Evolutionary conservation across 2,329 filamentous ascomycete species (phyloP).

Genomic region (Diaporthe sp.): DNA sequence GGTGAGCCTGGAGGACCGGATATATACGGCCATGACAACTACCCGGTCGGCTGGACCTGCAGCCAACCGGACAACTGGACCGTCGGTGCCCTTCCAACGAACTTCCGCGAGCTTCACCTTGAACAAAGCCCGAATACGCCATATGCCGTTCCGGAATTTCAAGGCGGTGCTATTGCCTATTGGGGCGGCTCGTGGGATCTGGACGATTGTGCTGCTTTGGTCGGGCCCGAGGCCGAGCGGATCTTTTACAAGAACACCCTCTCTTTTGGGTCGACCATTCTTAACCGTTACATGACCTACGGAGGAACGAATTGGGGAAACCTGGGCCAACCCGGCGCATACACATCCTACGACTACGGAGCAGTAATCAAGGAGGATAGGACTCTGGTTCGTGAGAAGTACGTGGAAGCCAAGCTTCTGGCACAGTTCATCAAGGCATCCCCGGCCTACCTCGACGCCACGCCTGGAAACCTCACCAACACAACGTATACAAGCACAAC

Average conservation of each 20-base stretch:
- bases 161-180: slow-evolving; percentile 79
- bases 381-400: slow-evolving; percentile 78
- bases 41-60: slow-evolving; percentile 72
- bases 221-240: slow-evolving; percentile 80
- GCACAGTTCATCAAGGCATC: slow-evolving; percentile 82
- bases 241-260: slow-evolving; percentile 85
- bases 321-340: slow-evolving; percentile 75
- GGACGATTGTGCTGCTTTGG: slow-evolving; percentile 72
- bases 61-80: slow-evolving; percentile 69
- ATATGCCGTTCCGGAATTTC: slow-evolving; percentile 70
- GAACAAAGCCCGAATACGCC: slow-evolving; percentile 74
- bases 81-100: slow-evolving; percentile 64
- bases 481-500: slow-evolving; percentile 65
- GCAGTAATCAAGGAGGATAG: slow-evolving; percentile 77
- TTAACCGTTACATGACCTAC: slow-evolving; percentile 83
- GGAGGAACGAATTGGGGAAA: slow-evolving; percentile 91
- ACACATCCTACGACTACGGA: slow-evolving; percentile 70
- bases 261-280: slow-evolving; percentile 73
- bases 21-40: slow-evolving; percentile 76
- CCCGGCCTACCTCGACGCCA: slow-evolving; percentile 74
- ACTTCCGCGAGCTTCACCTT: slow-evolving; percentile 66
- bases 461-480: slow-evolving; percentile 62
- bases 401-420: slow-evolving; percentile 81
- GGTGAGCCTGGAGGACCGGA: slow-evolving; percentile 69
- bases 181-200: slow-evolving; percentile 79